Evolutionary conservation across 2,329 filamentous ascomycete species (phyloP).

Genomic region (Parasarocladium wereldwijsianum): DNA sequence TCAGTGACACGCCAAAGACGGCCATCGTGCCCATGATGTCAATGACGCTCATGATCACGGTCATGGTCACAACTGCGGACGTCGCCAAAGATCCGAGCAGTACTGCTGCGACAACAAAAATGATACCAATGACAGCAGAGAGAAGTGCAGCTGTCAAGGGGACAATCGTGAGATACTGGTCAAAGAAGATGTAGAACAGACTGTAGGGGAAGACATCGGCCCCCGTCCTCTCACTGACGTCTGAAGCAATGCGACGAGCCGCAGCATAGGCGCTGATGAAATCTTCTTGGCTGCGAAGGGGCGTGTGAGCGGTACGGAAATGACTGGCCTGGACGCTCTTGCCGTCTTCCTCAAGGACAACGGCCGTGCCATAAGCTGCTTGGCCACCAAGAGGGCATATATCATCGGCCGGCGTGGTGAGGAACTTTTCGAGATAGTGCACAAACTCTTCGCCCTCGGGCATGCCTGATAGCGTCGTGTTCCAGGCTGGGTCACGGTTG

Average conservation of each 20-base stretch:
- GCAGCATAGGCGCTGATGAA: constrained; percentile 86
- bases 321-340: constrained; percentile 66
- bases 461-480: constrained; percentile 80
- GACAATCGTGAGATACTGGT: constrained; percentile 84
- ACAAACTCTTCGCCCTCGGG: constrained; percentile 87
- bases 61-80: constrained; percentile 66
- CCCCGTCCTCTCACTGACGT: constrained; percentile 55
- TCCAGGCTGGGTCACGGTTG: constrained; percentile 67
- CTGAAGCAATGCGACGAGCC: constrained; percentile 72
- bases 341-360: constrained; percentile 58
- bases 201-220: constrained; percentile 91
- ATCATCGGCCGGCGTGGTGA: constrained; percentile 63
- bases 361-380: constrained; percentile 72
- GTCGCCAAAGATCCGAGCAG: constrained; percentile 77
- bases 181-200: constrained; percentile 98
- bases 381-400: constrained; percentile 80
- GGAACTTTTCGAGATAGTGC: constrained; percentile 70
- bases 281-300: constrained; percentile 74
- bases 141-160: constrained; percentile 66
- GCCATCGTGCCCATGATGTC: constrained; percentile 96
- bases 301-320: constrained; percentile 82
- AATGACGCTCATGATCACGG: constrained; percentile 83
- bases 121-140: constrained; percentile 69
- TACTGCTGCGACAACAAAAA: constrained; percentile 64
- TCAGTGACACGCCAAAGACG: constrained; percentile 72